Evolutionary conservation across 345 rosid genomes (phyloP), one percentile per base, ranked within the genome.

Genomic region (Boechera divaricarpa): DNA sequence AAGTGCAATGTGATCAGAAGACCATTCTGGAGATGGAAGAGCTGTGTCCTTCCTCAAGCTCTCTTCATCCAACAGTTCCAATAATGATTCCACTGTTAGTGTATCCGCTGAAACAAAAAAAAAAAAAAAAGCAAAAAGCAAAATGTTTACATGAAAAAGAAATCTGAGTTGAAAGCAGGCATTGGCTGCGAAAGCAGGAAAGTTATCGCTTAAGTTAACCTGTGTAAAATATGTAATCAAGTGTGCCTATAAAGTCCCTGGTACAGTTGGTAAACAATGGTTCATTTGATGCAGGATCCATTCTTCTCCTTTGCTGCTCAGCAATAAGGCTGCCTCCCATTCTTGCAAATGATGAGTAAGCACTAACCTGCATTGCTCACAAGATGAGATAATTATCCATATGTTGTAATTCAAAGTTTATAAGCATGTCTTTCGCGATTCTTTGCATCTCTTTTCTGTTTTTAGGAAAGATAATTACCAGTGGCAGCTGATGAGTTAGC

Each of bases 11-110:
- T 95, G 98, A 93, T 93, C 94, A 31, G 99, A 95, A 58, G 99
- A 95, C 98, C 99, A 95, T 76, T 95, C 98, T 6, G 99, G 98
- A 57, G 99, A 95, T 63, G 98, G 99, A 85, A 95, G 99, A 28
- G 96, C 99, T 4, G 99, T 95, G 80, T 95, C 98, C 84, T 95
- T 95, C 81, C 97, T 92, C 79, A 95, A 86, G 87, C 91, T 87
- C 61, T 93, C 99, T 85, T 95, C 99, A 78, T 93, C 98, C 92
- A 95, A 75, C 69, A 95, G 94, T 83, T 95, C 99, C 89, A 95
- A 80, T 74, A 95, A 81, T n/a, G 98, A 89, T 79, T 95, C 98
- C 78, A 95, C 98, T 0, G 86, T 75, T 82, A 95, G 77, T 2
- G 97, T 85, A 82, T 95, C 99, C 82, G 98, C 99, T 95, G 91